Evolutionary conservation across 2,329 filamentous ascomycete genomes (phyloP), one percentile per base, ranked within the genome.

Genomic region (Xylogone sp.): DNA sequence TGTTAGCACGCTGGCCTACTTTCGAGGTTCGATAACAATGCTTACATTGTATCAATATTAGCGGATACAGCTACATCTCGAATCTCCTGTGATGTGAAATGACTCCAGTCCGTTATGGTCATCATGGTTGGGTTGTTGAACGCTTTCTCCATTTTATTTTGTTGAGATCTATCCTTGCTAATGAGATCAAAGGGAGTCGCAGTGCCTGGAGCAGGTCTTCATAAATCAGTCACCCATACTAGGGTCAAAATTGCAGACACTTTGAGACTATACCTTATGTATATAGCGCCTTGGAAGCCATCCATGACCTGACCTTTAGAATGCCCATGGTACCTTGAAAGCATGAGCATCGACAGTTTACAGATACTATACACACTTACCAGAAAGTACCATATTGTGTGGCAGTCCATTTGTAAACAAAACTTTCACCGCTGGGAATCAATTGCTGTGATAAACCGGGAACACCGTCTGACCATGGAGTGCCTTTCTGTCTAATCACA

Each of bases 391-490:
- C 71, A 48, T 68, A 66, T 7, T 65, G 59, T 43, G 68, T 65
- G 2, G 70, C 71, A 7, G 66, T 70, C 60, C 77, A 57, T 39
- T 56, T 58, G 57, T 73, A 73, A 2, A 63, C 65, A 53, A 69
- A 71, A 9, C 59, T 68, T 57, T 60, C 61, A 12, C 69, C 71
- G 2, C 71, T 67, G 5, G 68, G 65, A 47, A 75, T 75, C 0
- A 69, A 71, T 47, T 67, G 72, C 55, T 73, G 69, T 2, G 66
- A 64, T 7, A 73, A 60, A 2, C 64, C 65, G 10, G 71, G 67
- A 10, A 73, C 70, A 27, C 73, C 72, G 62, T 75, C 73, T 46
- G 66, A 63, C 58, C 63, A 68, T 24, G 65, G 65, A 12, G 67
- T 69, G 4, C 58, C 61, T 22, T 61, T 53, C 52, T 59, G 52